Percentiles rank a stretch among this genome's conserved stretches.
Evolutionary conservation across 352 stramenopile genomes (phyloP).

Genomic region (Phytophthora sojae): DNA sequence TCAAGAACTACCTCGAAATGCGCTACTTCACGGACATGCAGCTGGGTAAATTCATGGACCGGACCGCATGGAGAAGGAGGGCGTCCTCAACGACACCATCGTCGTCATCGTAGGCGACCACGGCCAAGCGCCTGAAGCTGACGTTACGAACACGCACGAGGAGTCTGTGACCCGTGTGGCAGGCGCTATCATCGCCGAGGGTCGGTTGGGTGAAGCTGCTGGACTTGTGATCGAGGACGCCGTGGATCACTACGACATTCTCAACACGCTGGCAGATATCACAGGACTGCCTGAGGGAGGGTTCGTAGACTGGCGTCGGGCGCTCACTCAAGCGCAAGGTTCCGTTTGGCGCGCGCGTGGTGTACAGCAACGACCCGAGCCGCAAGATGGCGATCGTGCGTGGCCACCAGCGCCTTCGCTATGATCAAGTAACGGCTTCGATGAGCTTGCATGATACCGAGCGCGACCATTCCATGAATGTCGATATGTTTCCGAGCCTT

Average conservation of each 20-base stretch:
- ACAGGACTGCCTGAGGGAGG: constrained; percentile 52
- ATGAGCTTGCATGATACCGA: constrained; percentile 54
- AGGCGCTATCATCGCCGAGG: constrained; percentile 54
- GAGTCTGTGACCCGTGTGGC: constrained; percentile 50
- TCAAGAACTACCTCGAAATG: constrained; percentile 66
- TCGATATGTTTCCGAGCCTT: constrained; percentile 46
- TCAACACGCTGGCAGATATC: constrained; percentile 72
- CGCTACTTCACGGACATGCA: constrained; percentile 61
- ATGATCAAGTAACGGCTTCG: constrained; percentile 41
- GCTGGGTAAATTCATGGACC: constrained; percentile 62
- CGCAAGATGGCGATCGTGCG: constrained; percentile 55
- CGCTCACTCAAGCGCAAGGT: constrained; percentile 58
- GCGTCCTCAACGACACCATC: constrained; percentile 65
- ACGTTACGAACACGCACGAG: constrained; percentile 51
- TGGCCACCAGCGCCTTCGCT: constrained; percentile 54
- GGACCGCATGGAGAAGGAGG: constrained; percentile 46
- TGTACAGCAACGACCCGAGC: constrained; percentile 64
- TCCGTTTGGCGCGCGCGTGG: constrained; percentile 29
- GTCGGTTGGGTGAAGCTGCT: constrained; percentile 41
- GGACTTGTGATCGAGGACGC: constrained; percentile 50
- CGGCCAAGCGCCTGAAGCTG: constrained; percentile 56
- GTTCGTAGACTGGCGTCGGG: constrained; percentile 61
- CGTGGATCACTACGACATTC: constrained; percentile 56
- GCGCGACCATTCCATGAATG: constrained; percentile 37
- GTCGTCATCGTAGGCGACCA: constrained; percentile 64